Evolutionary conservation across 1,139 yeast genomes (phyloP).

Genomic region (Scheffersomyces titani): DNA sequence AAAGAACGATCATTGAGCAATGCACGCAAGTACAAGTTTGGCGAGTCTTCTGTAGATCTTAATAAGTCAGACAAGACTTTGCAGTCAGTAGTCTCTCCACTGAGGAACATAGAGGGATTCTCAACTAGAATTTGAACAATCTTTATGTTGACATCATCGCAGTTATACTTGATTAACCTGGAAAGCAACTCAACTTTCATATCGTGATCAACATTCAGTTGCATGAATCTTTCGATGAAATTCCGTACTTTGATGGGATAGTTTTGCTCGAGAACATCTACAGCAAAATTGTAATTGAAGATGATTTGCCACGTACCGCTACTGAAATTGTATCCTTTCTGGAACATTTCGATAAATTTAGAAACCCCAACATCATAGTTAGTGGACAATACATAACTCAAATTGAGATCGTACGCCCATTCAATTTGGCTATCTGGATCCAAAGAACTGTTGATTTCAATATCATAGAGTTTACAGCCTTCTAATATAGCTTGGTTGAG

Average conservation of each 20-base stretch:
- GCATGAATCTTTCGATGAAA: conserved; percentile 28
- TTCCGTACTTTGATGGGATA: conserved; percentile 20
- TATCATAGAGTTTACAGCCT: conserved; percentile 15
- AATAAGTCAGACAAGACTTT: conserved; percentile 14
- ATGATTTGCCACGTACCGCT: conserved; percentile 36
- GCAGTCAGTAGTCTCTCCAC: conserved; percentile 5
- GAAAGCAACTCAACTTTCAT: conserved; percentile 17
- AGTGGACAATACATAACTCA: conserved; percentile 30
- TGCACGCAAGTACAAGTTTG: conserved; percentile 22
- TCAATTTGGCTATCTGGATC: conserved; percentile 4
- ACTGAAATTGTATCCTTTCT: conserved; percentile 32
- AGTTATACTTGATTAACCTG: conserved; percentile 22
- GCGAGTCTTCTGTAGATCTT: conserved; percentile 12
- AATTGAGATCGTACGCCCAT: conserved; percentile 22
- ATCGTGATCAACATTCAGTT: conserved; percentile 18
- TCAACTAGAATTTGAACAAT: conserved; percentile 17
- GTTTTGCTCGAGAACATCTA: conserved; percentile 17
- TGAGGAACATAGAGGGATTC: conserved; percentile 3
- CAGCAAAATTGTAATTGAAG: conserved; percentile 30
- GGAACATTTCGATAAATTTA: conserved; percentile 28
- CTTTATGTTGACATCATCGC: conserved; percentile 32
- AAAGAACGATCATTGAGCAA: conserved; percentile 11
- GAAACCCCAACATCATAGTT: conserved; percentile 30
- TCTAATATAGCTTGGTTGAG: conserved; percentile 24
- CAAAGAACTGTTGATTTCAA: conserved; percentile 2